Percentiles rank a stretch among this genome's conserved stretches.
These are phyloP conservation scores for Furcasterigmium furcatum DNA, from an alignment of 2,329 filamentous ascomycete species.

Conservation along the genomic window DNA sequence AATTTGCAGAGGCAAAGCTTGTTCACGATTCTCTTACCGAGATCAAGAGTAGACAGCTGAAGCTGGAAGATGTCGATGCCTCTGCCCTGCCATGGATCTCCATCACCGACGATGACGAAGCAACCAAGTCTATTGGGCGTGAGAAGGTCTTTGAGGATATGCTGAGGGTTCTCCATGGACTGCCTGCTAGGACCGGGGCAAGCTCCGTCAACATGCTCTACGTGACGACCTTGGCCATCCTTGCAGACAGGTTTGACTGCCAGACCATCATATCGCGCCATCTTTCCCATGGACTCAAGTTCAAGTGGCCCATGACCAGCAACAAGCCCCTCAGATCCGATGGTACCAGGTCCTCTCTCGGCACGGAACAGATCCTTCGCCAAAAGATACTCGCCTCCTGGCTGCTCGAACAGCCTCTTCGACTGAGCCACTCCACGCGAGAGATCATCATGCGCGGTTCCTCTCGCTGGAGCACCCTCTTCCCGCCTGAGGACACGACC, in stretches of 20 bases:
- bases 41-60: constrained; percentile 43
- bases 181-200: constrained; percentile 28
- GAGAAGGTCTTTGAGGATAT: constrained; percentile 65
- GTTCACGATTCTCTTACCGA: constrained; percentile 48
- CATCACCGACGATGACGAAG: constrained; percentile 67
- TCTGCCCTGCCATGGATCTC: constrained; percentile 58
- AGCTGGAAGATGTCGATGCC: constrained; percentile 43
- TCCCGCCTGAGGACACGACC: constrained; percentile 18
- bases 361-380: constrained; percentile 62
- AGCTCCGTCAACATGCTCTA: constrained; percentile 51
- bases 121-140: constrained; percentile 57
- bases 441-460: constrained; percentile 67
- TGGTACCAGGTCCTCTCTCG: constrained; percentile 26
- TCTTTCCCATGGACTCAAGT: constrained; percentile 44
- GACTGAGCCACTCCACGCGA: constrained; percentile 58
- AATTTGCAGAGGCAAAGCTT: constrained; percentile 60
- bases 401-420: constrained; percentile 59
- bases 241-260: constrained; percentile 73
- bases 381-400: constrained; percentile 68
- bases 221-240: constrained; percentile 63
- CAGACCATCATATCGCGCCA: constrained; percentile 50
- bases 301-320: constrained; percentile 51
- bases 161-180: constrained; percentile 61
- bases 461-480: constrained; percentile 47
- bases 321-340: constrained; percentile 32